Evolutionary conservation across 2,329 filamentous ascomycete genomes (phyloP), one percentile per base, ranked within the genome.

Genomic region (Pyrenophora tritici-repentis): DNA sequence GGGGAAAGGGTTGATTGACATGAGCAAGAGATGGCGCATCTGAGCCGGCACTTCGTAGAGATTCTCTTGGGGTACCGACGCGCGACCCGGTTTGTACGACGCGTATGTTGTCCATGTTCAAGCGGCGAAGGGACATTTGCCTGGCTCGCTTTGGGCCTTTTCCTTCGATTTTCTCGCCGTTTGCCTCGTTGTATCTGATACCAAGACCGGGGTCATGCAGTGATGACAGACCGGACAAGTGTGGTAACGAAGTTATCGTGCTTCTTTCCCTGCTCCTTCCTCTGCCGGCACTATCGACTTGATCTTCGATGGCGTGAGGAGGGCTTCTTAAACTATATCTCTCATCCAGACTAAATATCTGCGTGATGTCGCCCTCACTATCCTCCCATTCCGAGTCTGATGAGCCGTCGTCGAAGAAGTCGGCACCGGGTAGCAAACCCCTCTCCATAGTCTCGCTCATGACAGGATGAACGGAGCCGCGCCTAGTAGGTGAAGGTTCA

Each of bases 381-480:
- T 67, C 62, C 22, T 63, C 65, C 55, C 61, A 65, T 5, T 61
- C 66, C 1, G 60, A 65, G 24, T 48, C 66, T 3, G 61, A 65
- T 5, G 62, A 61, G 22, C 43, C 47, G 34, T 68, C 62, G 12
- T 68, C 63, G 39, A 70, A 70, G 54, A 72, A 70, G 41, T 70
- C 62, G 8, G 52, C 56, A 16, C 63, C 65, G 10, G 58, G 60
- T 22, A 41, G 35, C 1, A 60, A 24, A 3, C 58, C 62, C 6
- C 39, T 49, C 24, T 65, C 50, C 63, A 70, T 69, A 6, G 55
- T 56, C 13, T 58, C 55, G 38, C 62, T 61, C 50, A 65, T 58
- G 9, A 61, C 56, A 5, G 65, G 66, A 12, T 59, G 53, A 2
- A 70, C 50, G 2, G 66, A 67, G 3, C 55, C 56, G 24, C 60